Evolutionary conservation across 2,329 filamentous ascomycete species (phyloP).

Genomic region (Furcasterigmium furcatum): DNA sequence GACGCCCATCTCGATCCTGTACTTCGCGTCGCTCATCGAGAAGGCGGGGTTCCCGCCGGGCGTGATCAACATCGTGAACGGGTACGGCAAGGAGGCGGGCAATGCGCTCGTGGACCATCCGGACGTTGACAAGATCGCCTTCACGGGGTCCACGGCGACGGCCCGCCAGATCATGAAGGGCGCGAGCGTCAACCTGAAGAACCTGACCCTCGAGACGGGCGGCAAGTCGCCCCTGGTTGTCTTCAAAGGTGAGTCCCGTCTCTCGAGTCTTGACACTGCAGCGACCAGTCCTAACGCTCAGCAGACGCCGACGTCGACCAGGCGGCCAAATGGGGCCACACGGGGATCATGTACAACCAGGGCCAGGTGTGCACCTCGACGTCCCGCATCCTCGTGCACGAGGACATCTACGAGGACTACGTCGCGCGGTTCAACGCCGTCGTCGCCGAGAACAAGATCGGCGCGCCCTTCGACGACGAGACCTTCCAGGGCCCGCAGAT

Average conservation of each 20-base stretch:
- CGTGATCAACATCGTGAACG: constrained; percentile 70
- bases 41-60: constrained; percentile 71
- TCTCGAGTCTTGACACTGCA: too few relatives aligned
- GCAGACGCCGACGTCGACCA: constrained; percentile 60
- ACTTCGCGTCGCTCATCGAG: constrained; percentile 60
- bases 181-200: constrained; percentile 57
- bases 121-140: constrained; percentile 68
- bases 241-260: too few relatives aligned
- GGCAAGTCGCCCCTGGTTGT: constrained; percentile 59
- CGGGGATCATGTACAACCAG: constrained; percentile 49
- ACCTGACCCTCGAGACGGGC: constrained; percentile 57
- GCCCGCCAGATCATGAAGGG: constrained; percentile 69
- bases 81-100: constrained; percentile 60
- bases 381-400: constrained; percentile 57
- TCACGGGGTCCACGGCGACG: constrained; percentile 67
- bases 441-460: constrained; percentile 38
- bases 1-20: constrained; percentile 57
- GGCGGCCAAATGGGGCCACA: constrained; percentile 49
- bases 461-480: constrained; percentile 59
- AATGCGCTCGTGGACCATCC: constrained; percentile 61
- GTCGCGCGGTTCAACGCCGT: constrained; percentile 56
- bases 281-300: too few relatives aligned
- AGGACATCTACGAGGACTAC: constrained; percentile 55
- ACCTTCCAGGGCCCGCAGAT: constrained; percentile 70
- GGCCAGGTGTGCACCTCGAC: constrained; percentile 60